These are phyloP conservation scores for Ceratocystis cacaofunesta DNA, from an alignment of 2,329 filamentous ascomycete species.

Conservation along the genomic window DNA sequence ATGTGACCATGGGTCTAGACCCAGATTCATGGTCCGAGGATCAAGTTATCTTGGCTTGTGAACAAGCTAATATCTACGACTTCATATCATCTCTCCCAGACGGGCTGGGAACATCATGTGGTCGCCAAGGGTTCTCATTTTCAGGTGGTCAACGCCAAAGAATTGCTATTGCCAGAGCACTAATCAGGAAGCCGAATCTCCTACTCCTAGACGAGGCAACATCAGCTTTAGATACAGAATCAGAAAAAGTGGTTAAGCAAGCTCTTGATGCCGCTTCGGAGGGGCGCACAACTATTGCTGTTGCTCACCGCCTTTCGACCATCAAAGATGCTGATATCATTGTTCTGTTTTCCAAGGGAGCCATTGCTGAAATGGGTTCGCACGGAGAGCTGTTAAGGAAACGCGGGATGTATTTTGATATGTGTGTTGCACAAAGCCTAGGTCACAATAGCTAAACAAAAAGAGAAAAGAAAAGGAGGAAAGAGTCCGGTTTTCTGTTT, in stretches of 20 bases:
- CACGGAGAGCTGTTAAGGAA: constrained; percentile 41
- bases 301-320: constrained; percentile 45
- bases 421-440: constrained; percentile 34
- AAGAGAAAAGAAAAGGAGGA: no score
- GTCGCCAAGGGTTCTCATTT: constrained; percentile 51
- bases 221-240: constrained; percentile 45
- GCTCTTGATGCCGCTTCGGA: constrained; percentile 36
- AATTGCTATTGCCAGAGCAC: constrained; percentile 56
- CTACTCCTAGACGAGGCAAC: constrained; percentile 64
- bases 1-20: constrained; percentile 35
- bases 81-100: constrained; percentile 42
- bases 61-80: constrained; percentile 40
- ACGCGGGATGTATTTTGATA: constrained; percentile 37
- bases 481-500: no score
- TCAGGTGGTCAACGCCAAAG: constrained; percentile 61
- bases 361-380: constrained; percentile 44
- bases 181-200: constrained; percentile 50
- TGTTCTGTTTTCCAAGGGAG: constrained; percentile 44
- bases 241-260: constrained; percentile 48
- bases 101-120: constrained; percentile 48
- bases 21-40: constrained; percentile 22
- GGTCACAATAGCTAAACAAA: constrained; percentile 22
- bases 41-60: constrained; percentile 35
- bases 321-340: constrained; percentile 47
- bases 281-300: constrained; percentile 42